Base-by-base conservation (phyloP, 371 early-diverging fungal genomes). In the Syncephalastrum sp. region DNA sequence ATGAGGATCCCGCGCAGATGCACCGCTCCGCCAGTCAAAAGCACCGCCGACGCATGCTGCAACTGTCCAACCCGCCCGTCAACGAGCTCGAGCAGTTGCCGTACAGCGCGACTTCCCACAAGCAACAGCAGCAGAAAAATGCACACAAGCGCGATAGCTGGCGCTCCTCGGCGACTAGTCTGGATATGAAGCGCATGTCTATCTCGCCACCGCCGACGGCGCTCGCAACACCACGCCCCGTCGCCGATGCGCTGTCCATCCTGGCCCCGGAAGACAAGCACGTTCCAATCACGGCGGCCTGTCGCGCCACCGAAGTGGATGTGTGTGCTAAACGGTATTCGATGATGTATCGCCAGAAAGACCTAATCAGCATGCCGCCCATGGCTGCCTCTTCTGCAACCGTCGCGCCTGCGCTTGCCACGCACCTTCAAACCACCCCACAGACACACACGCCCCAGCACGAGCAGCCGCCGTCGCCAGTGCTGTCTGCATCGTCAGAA, bases 61-160 rank as follows among this genome's bases (percentile, higher is more conserved):
- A 70, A 27, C 46, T 76, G 10, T 49, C 67, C 8, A 59, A 59
- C 19, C 77, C 74, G 16, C 69, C 74, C 8, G 58, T 64, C 8
- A 63, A 58, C 52, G 72, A 76, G 56, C 41, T 76, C 6, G 74
- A 76, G 53, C 69, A 73, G 49, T 42, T 73, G 7, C 56, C 54
- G 3, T 76, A 71, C 46, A 67, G 56, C 38, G 62, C 62, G 27
- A 69, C 69, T 12, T 50, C 56, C 6, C 48, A 50, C 12, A 45
- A 45, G 12, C 19, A 45, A 16, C 19, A n/a, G 16, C 19, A 16
- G 5, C n/a, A 19, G 16, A 45, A 3, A 5, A 19, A 45, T 5
- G 5, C 45, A 3, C 45, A 6, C 2, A 45, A 45, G 19, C 45
- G 16, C 6, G 19, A 45, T 5, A 45, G 45, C 45, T n/a, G 16